These are phyloP conservation scores for Betula pendula DNA, from an alignment of 306 rosid species.

Conservation along the genomic window DNA sequence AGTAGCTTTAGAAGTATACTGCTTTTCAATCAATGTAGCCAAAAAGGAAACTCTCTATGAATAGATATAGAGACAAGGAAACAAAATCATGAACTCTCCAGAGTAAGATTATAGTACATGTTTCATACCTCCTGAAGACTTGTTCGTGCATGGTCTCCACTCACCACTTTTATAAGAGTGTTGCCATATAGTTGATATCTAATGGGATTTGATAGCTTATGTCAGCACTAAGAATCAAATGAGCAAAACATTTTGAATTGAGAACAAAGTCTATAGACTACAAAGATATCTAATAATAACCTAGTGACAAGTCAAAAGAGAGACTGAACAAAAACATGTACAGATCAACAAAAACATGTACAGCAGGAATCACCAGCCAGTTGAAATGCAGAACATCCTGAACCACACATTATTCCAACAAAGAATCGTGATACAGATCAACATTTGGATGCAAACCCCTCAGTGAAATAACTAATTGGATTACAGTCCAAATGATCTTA, in stretches of 20 bases:
- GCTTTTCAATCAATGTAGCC: not conserved
- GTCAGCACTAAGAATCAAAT: slow-evolving; percentile 30
- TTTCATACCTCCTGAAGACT: slow-evolving; percentile 64
- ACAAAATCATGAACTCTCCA: not conserved
- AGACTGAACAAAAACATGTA: slow-evolving; percentile 9
- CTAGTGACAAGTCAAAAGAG: slow-evolving; percentile 23
- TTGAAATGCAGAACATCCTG: not conserved
- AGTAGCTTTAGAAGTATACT: not conserved
- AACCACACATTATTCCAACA: not conserved
- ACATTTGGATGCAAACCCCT: not conserved
- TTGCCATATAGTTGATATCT: slow-evolving; percentile 95
- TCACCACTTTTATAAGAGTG: slow-evolving; percentile 65
- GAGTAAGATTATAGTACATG: not conserved
- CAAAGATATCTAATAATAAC: slow-evolving; percentile 11
- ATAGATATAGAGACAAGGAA: not conserved
- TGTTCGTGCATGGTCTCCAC: slow-evolving; percentile 78
- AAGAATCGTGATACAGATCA: slow-evolving; percentile 1
- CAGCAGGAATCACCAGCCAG: not conserved
- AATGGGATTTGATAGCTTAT: slow-evolving; percentile 28
- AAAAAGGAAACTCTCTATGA: not conserved
- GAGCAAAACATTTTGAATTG: slow-evolving; percentile 3
- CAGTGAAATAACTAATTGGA: not conserved
- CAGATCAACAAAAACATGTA: slow-evolving; percentile 5
- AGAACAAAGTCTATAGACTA: slow-evolving; percentile 7
- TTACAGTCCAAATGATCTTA: not conserved